Conservation (phyloP, 2,329 filamentous ascomycete species). For the Meredithiella fracta region DNA sequence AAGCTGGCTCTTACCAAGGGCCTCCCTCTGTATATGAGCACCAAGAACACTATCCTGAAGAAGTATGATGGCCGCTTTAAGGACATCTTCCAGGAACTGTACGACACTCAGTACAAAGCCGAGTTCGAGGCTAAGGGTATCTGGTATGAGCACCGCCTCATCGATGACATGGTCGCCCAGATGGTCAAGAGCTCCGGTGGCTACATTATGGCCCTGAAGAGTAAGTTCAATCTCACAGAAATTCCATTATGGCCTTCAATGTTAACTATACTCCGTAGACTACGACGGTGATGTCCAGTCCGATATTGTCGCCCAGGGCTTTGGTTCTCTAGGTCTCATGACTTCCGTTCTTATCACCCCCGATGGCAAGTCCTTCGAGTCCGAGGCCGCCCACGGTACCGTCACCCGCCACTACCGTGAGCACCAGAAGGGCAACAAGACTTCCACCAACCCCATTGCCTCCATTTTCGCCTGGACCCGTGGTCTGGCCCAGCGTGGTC, state of each 20-base stretch:
- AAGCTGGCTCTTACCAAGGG: conserved; percentile 80
- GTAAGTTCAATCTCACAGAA: conserved; percentile 33
- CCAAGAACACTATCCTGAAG: conserved; percentile 99
- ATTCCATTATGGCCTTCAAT: background rate
- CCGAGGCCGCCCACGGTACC: conserved; percentile 93
- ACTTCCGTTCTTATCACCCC: conserved; percentile 94
- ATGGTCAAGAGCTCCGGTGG: conserved; percentile 98
- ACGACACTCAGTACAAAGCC: conserved; percentile 70
- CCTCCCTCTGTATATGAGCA: conserved; percentile 97
- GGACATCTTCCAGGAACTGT: conserved; percentile 98
- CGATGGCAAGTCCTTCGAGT: conserved; percentile 91
- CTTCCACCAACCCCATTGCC: conserved; percentile 95
- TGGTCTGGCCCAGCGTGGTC: conserved; percentile 80
- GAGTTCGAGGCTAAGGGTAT: conserved; percentile 83
- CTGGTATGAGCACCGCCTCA: conserved; percentile 98
- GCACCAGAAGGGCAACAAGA: conserved; percentile 95
- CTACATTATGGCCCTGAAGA: conserved; percentile 97
- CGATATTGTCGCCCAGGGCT: conserved; percentile 94
- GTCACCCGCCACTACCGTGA: conserved; percentile 97
- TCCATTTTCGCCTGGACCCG: conserved; percentile 99
- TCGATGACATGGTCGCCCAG: conserved; percentile 99
- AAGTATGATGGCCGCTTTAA: conserved; percentile 98
- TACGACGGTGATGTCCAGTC: conserved; percentile 98
- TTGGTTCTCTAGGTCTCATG: conserved; percentile 96
- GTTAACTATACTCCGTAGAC: conserved; percentile 37